phyloP scores from a whole-genome alignment of 441 rosid genomes.

The Jatropha multifida region DNA sequence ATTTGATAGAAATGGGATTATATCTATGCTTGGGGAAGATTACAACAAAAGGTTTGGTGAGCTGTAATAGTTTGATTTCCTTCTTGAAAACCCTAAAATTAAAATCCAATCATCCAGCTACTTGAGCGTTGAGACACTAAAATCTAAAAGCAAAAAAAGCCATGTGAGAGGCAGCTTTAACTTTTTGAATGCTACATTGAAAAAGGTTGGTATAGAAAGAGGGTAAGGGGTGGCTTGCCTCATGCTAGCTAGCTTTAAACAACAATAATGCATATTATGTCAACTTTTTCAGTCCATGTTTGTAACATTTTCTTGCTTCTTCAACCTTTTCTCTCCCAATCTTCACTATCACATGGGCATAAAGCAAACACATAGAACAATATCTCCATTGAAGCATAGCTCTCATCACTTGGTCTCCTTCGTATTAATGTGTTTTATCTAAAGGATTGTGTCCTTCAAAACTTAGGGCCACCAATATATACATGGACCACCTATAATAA shows the following conservation, averaged over 20 bases:
- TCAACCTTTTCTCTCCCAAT: slow-evolving; percentile 10
- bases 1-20: background rate
- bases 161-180: slow-evolving; percentile 50
- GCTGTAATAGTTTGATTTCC: slow-evolving; percentile 20
- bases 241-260: slow-evolving; percentile 20
- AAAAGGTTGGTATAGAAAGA: slow-evolving; percentile 19
- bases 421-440: background rate
- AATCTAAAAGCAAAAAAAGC: slow-evolving; percentile 25
- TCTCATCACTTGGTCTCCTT: slow-evolving; percentile 6
- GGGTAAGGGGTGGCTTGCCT: slow-evolving; percentile 22
- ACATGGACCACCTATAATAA: slow-evolving; percentile 19
- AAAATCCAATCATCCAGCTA: slow-evolving; percentile 16
- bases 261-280: slow-evolving; percentile 37
- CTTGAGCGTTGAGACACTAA: slow-evolving; percentile 23
- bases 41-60: slow-evolving; percentile 17
- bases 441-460: background rate
- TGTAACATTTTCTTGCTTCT: slow-evolving; percentile 25
- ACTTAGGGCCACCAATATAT: slow-evolving; percentile 11
- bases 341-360: slow-evolving; percentile 33
- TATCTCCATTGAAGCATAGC: slow-evolving; percentile 11
- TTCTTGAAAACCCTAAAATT: slow-evolving; percentile 2
- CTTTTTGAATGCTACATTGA: slow-evolving; percentile 28
- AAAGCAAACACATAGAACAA: slow-evolving; percentile 9
- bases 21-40: background rate
- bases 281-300: slow-evolving; percentile 24